Percentiles rank a stretch among this genome's conserved stretches.
Conservation (phyloP, 1,284 basidiomycete species). For the Pisolithus thermaeus region DNA sequence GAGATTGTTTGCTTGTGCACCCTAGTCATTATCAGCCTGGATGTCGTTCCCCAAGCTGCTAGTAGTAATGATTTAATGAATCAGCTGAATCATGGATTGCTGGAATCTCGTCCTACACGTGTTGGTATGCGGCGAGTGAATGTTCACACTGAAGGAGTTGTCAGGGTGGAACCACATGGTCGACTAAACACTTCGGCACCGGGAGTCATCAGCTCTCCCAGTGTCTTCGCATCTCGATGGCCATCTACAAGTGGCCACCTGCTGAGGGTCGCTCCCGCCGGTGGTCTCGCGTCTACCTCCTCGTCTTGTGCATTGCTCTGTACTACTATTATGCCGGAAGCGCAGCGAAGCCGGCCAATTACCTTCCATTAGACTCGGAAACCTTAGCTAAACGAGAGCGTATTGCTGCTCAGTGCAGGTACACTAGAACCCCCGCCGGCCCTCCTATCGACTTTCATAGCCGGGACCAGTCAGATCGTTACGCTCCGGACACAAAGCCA, state of each 20-base stretch:
- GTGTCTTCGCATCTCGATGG: not conserved
- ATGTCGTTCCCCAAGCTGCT: too few species aligned
- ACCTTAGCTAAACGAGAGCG: slow-evolving; percentile 9
- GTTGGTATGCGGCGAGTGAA: too few species aligned
- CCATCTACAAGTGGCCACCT: not conserved
- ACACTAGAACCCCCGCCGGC: slow-evolving; percentile 36
- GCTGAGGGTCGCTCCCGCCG: not conserved
- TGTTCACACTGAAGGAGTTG: too few species aligned
- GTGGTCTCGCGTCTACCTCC: not conserved
- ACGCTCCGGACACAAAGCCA: slow-evolving; percentile 51
- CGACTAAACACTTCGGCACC: too few species aligned
- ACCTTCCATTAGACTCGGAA: slow-evolving; percentile 6
- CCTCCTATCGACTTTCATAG: slow-evolving; percentile 46
- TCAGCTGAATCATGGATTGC: too few species aligned
- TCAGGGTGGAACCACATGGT: too few species aligned
- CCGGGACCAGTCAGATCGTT: slow-evolving; percentile 60
- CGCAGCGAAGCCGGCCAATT: not conserved
- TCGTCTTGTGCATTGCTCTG: not conserved
- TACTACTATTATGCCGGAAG: not conserved
- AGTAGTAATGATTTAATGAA: too few species aligned
- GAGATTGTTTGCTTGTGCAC: too few species aligned
- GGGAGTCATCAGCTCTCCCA: not conserved
- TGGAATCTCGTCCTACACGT: too few species aligned
- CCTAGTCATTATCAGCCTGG: too few species aligned
- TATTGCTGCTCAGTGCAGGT: slow-evolving; percentile 43